Base-by-base conservation (phyloP, 441 rosid genomes). In the Populus hybrid region DNA sequence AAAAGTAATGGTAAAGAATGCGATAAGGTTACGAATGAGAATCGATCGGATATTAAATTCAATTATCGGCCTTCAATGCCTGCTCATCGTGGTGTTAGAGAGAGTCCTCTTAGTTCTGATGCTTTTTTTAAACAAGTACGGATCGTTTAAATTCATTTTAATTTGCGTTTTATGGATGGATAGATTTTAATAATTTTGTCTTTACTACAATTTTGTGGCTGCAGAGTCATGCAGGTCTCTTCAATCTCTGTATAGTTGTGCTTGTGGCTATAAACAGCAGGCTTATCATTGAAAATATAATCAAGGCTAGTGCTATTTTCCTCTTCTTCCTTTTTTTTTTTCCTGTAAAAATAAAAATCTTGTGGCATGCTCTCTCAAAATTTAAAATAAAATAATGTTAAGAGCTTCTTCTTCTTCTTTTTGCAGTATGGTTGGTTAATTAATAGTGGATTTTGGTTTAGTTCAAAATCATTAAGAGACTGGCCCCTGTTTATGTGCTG, bases 401-500 rank as follows among this genome's bases (percentile, higher is more conserved):
- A 12, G 21, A 59, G 65, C 6, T 28, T 30, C 2, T 28, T 28
- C 24, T 24, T 24, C 24, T 24, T 24, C 24, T 69, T 80, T 74
- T 66, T 85, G 86, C 96, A 96, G 98, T 96, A 94, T 75, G 99
- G 99, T 71, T 94, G 91, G 99, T 84, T 96, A 81, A 96, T 97
- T 74, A 89, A 82, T 74, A 76, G 93, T 3, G 98, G 91, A 21
- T 97, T 93, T 86, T 94, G 98, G 99, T 97, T 97, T 86, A 91
- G 95, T 76, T 93, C 99, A 9, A 90, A 80, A 46, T 91, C 95
- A 7, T 81, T 94, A 83, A 89, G 98, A 83, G 99, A 94, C 80
- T 97, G 99, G 99, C 99, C 98, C 0, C 95, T 97, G 68, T 81
- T 97, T 82, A 97, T 97, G 99, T 93, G 98, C 87, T 93, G 99